Conservation (phyloP, 2,329 filamentous ascomycete species). For the Leptographium flavum region DNA sequence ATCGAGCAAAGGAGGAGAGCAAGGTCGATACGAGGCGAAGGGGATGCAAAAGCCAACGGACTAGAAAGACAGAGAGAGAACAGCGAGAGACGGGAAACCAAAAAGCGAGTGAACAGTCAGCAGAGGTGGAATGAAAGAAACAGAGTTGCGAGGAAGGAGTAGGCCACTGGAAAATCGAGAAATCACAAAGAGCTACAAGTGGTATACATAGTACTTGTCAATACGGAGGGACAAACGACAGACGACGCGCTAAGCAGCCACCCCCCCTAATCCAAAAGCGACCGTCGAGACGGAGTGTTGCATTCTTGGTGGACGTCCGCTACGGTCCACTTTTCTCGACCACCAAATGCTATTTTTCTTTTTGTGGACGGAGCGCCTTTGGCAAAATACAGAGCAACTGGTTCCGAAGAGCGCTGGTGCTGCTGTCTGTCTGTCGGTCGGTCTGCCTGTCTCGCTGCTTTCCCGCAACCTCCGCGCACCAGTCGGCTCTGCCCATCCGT, state of each 20-base stretch:
- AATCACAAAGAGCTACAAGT: neutral
- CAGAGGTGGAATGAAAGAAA: neutral
- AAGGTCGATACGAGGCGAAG: no score
- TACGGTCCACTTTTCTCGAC: neutral
- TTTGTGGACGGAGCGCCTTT: no score
- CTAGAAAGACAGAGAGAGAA: neutral
- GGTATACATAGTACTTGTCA: neutral
- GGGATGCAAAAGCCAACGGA: neutral
- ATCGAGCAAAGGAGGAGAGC: neutral
- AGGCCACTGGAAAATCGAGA: neutral
- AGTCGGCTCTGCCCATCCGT: no score
- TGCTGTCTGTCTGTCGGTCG: no score
- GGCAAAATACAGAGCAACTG: no score
- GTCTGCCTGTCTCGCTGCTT: no score
- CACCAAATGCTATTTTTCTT: neutral
- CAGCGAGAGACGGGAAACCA: neutral
- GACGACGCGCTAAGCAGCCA: neutral
- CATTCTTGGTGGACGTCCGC: neutral
- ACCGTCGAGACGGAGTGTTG: neutral
- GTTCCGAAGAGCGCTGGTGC: no score
- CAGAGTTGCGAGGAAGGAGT: neutral
- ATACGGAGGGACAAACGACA: neutral
- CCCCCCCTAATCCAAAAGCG: neutral
- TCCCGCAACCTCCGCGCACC: no score
- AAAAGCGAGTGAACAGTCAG: neutral